phyloP scores from a whole-genome alignment of 306 rosid genomes.

The Rosa rugosa region DNA sequence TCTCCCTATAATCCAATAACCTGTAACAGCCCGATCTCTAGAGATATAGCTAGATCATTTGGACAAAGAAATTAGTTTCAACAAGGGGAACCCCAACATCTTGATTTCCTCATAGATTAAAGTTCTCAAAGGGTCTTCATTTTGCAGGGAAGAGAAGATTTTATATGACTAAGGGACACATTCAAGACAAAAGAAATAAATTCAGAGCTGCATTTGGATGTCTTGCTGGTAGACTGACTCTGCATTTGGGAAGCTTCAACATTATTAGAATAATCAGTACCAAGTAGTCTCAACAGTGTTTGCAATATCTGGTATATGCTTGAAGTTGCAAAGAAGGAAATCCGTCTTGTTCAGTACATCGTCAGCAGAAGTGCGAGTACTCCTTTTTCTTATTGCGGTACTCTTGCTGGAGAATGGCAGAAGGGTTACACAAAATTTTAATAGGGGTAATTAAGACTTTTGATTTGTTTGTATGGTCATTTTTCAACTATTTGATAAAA shows the following conservation, averaged over 20 bases:
- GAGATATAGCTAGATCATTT: constrained; percentile 29
- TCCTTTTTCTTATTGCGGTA: constrained; percentile 31
- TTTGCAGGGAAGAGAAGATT: constrained; percentile 19
- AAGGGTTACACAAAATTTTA: too few species aligned
- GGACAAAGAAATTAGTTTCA: constrained; percentile 37
- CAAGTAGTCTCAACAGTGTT: constrained; percentile 22
- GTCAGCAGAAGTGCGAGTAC: constrained; percentile 9
- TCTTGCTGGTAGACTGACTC: constrained; percentile 27
- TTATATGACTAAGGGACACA: constrained; percentile 29
- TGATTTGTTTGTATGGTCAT: too few species aligned
- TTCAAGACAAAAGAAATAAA: constrained; percentile 33
- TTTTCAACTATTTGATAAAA: too few species aligned
- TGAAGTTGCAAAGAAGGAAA: constrained; percentile 38
- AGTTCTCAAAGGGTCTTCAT: constrained; percentile 32
- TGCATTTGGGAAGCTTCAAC: constrained; percentile 28
- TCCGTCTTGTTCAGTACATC: constrained; percentile 13
- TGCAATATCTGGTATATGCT: constrained; percentile 37
- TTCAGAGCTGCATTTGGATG: constrained; percentile 24
- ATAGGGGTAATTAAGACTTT: too few species aligned
- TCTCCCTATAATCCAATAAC: constrained; percentile 34
- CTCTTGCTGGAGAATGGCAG: constrained; percentile 22
- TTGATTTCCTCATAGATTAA: constrained; percentile 37
- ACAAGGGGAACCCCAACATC: constrained; percentile 33
- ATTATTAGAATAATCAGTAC: constrained; percentile 15
- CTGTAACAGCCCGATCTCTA: constrained; percentile 28